A percentile compares a stretch with the other conserved stretches of the same genome.
Conservation (phyloP, 495 filamentous ascomycete genomes). For the Pseudoneurospora amorphoporcata region DNA sequence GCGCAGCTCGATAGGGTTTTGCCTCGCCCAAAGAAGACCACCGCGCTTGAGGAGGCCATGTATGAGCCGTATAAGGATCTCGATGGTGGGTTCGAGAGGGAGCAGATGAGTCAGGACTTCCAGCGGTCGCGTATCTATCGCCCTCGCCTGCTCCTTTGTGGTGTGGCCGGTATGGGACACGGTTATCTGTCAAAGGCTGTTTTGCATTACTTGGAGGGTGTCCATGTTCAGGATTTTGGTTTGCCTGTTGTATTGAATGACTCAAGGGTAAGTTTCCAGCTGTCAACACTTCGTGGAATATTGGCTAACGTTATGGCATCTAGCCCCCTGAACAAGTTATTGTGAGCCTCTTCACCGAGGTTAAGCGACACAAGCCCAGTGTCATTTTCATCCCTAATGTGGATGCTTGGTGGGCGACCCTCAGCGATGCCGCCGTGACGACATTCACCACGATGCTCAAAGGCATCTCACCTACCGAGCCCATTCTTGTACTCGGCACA, state of each 20-base stretch:
- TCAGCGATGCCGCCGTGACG: constrained; percentile 50
- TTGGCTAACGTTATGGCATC: constrained; percentile 11
- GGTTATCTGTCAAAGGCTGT: constrained; percentile 81
- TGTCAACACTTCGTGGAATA: constrained; percentile 18
- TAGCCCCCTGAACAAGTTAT: constrained; percentile 75
- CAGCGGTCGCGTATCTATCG: constrained; percentile 82
- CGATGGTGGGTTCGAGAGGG: constrained; percentile 68
- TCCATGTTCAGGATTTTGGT: constrained; percentile 94
- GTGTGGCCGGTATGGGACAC: constrained; percentile 82
- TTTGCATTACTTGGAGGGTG: constrained; percentile 79
- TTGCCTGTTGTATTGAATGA: constrained; percentile 63
- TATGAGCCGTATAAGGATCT: constrained; percentile 75
- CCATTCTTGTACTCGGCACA: constrained; percentile 75
- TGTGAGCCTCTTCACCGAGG: constrained; percentile 81
- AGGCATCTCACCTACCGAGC: constrained; percentile 74
- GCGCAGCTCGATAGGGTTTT: constrained; percentile 62
- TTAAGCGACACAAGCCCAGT: constrained; percentile 86
- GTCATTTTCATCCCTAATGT: constrained; percentile 91
- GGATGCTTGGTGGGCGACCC: constrained; percentile 70
- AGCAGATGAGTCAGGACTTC: constrained; percentile 83
- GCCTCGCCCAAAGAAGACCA: constrained; percentile 71
- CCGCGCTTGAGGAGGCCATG: constrained; percentile 87
- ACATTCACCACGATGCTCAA: constrained; percentile 72
- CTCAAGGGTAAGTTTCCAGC: constrained; percentile 42
- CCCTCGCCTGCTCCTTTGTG: constrained; percentile 71